Base-by-base conservation (phyloP, 306 rosid species). In the Hippophae rhamnoides region DNA sequence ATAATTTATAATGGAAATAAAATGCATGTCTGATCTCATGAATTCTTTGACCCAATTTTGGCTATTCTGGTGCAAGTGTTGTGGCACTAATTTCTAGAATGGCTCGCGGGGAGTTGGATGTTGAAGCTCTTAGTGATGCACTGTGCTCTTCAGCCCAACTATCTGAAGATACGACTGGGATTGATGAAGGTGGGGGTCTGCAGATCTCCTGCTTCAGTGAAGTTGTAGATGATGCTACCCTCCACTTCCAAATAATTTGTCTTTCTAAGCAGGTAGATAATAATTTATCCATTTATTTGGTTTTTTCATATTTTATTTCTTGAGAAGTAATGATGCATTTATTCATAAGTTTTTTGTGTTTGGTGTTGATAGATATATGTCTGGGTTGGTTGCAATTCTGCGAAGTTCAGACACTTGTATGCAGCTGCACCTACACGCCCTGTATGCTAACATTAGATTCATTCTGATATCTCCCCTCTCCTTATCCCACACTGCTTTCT, bases 361-460 rank as follows among this genome's bases (percentile, higher is more conserved):
- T 7, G 51, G 55, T 69, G 53, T 66, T 54, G 52, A 42, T 76
- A 90, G 95, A 81, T 90, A 79, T 79, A 76, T 76, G 93, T 68
- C 25, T 92, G 96, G 98, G 74, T 88, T 69, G 93, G 95, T 74
- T 82, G 79, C 86, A 86, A 72, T 81, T 74, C 90, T 65, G 75
- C 84, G 7, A 88, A 88, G 72, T 69, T 92, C 45, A 96, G 99
- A 18, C 79, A 70, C 62, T 23, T 92, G 71, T 88, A 92, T 70
- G 99, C 94, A 47, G 95, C 96, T 18, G 96, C 96, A 60, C 75
- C 86, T 11, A 84, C 86, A 48, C 72, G 87, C 7, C 93, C 96
- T 14, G 97, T 85, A 64, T 73, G 85, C 70, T 52, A 40, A 25
- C 8, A 41, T 41, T 25, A 0, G 0, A 10, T 46, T 46, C 11